These are phyloP conservation scores for Schizosaccharomyces japonicus DNA, from an alignment of 805 yeast genomes.

Conservation along the genomic window DNA sequence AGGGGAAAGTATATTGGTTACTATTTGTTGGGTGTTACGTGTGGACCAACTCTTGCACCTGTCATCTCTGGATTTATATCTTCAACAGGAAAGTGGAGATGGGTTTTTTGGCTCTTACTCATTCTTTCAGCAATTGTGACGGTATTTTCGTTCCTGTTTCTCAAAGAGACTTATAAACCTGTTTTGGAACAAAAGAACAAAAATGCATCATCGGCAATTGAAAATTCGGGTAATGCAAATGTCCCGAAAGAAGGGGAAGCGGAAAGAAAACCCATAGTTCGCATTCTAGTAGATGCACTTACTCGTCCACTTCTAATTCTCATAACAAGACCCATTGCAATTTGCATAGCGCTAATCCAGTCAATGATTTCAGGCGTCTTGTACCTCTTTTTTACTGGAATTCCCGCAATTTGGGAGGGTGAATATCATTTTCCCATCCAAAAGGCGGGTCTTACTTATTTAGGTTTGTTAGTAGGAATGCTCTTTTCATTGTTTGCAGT, in stretches of 20 bases:
- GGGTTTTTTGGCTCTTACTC: constrained; percentile 37
- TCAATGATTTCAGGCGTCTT: not conserved
- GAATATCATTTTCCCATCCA: not conserved
- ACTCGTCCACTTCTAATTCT: constrained; percentile 1
- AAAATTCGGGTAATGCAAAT: too few species aligned
- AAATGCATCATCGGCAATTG: too few species aligned
- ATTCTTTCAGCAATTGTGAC: constrained; percentile 10
- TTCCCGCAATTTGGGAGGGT: constrained; percentile 19
- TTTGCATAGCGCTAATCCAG: not conserved
- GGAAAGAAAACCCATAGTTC: too few species aligned
- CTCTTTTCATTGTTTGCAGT: constrained; percentile 41
- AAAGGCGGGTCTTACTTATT: constrained; percentile 33
- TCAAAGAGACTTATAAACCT: constrained; percentile 79
- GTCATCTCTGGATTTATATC: constrained; percentile 31
- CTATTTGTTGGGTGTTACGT: constrained; percentile 15
- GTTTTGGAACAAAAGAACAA: constrained; percentile 22
- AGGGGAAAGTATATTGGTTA: constrained; percentile 12
- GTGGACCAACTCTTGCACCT: constrained; percentile 52
- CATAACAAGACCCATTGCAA: constrained; percentile 4
- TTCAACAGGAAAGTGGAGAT: constrained; percentile 41
- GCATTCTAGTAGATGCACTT: not conserved
- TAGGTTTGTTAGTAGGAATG: constrained; percentile 34
- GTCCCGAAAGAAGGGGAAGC: too few species aligned
- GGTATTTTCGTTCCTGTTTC: constrained; percentile 16
- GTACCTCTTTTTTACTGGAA: constrained; percentile 22